Evolutionary conservation across 257 asterid genomes (phyloP).

Genomic region (Primulina eburnea): DNA sequence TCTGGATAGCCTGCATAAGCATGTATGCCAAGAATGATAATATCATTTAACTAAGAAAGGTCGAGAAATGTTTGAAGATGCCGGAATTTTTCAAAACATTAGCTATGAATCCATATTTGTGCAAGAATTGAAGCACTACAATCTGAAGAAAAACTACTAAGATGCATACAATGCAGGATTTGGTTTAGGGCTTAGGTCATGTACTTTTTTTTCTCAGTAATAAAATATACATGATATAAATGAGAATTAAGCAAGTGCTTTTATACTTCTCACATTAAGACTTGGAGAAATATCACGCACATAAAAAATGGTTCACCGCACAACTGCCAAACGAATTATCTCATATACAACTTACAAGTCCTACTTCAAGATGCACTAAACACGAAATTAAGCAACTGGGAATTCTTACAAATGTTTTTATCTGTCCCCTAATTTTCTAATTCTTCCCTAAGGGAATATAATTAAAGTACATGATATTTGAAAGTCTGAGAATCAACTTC

Average conservation of each 20-base stretch:
- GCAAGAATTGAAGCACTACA: not conserved
- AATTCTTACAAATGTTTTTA: not conserved
- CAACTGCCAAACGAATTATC: not conserved
- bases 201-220: not conserved
- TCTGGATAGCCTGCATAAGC: slow-evolving; percentile 63
- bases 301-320: not conserved
- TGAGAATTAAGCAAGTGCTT: not conserved
- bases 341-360: not conserved
- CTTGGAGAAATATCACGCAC: no score
- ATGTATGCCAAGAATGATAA: slow-evolving; percentile 13
- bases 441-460: not conserved
- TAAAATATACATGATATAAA: not conserved
- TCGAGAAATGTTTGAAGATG: slow-evolving; percentile 6
- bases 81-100: not conserved
- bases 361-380: not conserved
- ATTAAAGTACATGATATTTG: not conserved
- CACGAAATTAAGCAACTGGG: not conserved
- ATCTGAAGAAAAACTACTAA: not conserved
- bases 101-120: not conserved
- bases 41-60: slow-evolving; percentile 5
- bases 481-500: slow-evolving; percentile 8
- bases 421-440: not conserved
- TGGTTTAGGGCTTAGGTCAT: not conserved
- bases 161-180: not conserved
- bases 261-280: not conserved